Conservation (phyloP, 495 filamentous ascomycete genomes). For the Trichoderma erinaceum region DNA sequence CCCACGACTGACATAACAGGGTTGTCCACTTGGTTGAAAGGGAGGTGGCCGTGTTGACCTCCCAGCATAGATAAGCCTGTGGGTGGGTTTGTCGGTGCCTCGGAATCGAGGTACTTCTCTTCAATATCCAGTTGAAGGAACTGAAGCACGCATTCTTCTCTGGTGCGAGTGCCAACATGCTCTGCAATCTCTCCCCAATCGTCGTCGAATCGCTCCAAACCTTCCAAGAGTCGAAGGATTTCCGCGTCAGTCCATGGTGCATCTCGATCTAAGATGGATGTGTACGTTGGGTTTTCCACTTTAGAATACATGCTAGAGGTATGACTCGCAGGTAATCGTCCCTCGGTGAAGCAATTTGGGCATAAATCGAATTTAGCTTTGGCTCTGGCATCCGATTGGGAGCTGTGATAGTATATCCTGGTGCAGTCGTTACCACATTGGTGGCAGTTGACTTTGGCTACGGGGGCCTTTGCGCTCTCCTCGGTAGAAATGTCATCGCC, state of each 20-base stretch:
- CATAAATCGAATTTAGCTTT: slow-evolving; percentile 79
- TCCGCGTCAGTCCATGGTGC: slow-evolving; percentile 88
- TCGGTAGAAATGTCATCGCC: slow-evolving; percentile 60
- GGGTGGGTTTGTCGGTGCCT: slow-evolving; percentile 54
- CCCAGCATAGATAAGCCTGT: slow-evolving; percentile 56
- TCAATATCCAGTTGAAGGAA: slow-evolving; percentile 90
- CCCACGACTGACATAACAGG: slow-evolving; percentile 91
- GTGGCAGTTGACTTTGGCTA: slow-evolving; percentile 64
- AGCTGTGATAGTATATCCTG: slow-evolving; percentile 80
- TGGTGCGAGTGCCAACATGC: slow-evolving; percentile 83
- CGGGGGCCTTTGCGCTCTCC: slow-evolving; percentile 51
- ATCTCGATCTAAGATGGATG: slow-evolving; percentile 67
- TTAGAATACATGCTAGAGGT: slow-evolving; percentile 71
- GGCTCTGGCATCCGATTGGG: slow-evolving; percentile 49
- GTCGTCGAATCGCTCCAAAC: slow-evolving; percentile 83
- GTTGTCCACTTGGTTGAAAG: slow-evolving; percentile 85
- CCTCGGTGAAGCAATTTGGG: slow-evolving; percentile 80
- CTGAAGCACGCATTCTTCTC: slow-evolving; percentile 93
- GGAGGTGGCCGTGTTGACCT: slow-evolving; percentile 63
- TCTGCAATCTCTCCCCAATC: slow-evolving; percentile 91
- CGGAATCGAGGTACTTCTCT: slow-evolving; percentile 78
- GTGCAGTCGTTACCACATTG: slow-evolving; percentile 93
- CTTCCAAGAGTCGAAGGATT: slow-evolving; percentile 77
- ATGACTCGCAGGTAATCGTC: slow-evolving; percentile 67
- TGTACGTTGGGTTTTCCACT: slow-evolving; percentile 77